phyloP scores from a whole-genome alignment of 2,329 filamentous ascomycete species.

The Xylaria sp. region DNA sequence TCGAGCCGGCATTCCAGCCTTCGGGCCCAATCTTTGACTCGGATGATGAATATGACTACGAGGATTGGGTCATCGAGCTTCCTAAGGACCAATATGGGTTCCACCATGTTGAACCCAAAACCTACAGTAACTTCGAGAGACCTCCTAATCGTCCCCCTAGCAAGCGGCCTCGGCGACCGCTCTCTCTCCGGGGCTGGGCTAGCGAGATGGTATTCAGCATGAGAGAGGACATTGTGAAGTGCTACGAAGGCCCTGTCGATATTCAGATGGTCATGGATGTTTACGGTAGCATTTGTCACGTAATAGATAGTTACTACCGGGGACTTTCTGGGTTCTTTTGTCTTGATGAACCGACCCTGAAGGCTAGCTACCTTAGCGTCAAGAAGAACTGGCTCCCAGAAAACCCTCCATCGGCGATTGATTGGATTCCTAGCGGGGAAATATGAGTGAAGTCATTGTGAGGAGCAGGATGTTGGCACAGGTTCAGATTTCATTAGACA shows the following conservation, averaged over 20 bases:
- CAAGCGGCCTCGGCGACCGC: neutral
- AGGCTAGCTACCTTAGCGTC: neutral
- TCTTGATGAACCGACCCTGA: neutral
- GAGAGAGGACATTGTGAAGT: neutral
- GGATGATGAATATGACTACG: neutral
- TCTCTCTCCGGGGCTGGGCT: neutral
- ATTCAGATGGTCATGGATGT: slow-evolving; percentile 5
- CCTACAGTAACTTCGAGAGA: neutral
- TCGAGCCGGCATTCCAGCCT: neutral
- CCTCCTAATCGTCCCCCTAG: too few species aligned
- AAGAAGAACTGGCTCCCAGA: neutral
- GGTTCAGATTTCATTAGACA: neutral
- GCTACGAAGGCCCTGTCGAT: neutral
- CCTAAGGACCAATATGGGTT: neutral
- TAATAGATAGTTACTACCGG: neutral
- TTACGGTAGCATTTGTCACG: neutral
- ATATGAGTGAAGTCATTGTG: neutral
- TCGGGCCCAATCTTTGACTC: neutral
- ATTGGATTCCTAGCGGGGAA: neutral
- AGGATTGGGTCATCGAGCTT: neutral
- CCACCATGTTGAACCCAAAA: neutral
- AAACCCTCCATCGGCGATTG: neutral
- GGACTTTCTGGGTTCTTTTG: neutral
- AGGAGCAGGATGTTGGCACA: neutral
- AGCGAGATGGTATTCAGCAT: neutral